Percentiles rank a stretch among this genome's conserved stretches.
Evolutionary conservation across 106 monocot species (phyloP).

Genomic region (Xerophyta viscosa): DNA sequence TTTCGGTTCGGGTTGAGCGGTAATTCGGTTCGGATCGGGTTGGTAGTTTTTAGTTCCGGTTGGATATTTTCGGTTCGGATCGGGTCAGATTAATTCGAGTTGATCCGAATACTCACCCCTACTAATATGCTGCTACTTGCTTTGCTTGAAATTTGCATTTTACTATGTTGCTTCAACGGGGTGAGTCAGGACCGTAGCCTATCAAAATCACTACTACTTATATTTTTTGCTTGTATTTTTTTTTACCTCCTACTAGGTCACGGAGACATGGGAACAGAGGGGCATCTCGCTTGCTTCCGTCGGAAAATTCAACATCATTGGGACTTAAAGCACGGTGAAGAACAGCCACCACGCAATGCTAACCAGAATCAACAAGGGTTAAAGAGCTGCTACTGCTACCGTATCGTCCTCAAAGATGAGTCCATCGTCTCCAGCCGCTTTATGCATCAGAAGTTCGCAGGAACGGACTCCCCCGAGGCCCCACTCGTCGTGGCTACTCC

Average conservation of each 20-base stretch:
- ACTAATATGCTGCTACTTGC: too few species aligned
- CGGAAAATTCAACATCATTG: slow-evolving; percentile 89
- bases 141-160: too few species aligned
- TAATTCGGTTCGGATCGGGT: too few species aligned
- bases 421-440: slow-evolving; percentile 83
- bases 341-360: slow-evolving; percentile 88
- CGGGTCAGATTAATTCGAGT: too few species aligned
- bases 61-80: too few species aligned
- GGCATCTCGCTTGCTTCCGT: slow-evolving; percentile 82
- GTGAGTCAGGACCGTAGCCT: too few species aligned
- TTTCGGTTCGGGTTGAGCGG: too few species aligned
- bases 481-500: slow-evolving; percentile 88
- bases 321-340: slow-evolving; percentile 88
- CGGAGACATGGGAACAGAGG: slow-evolving; percentile 83
- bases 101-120: too few species aligned
- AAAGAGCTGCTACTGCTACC: slow-evolving; percentile 95
- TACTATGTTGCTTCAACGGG: too few species aligned
- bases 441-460: slow-evolving; percentile 89
- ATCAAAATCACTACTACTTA: too few species aligned
- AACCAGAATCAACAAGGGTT: slow-evolving; percentile 72
- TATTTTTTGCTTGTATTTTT: not conserved
- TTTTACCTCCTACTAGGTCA: slow-evolving; percentile 41
- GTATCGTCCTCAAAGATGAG: slow-evolving; percentile 74
- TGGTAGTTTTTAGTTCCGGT: too few species aligned
- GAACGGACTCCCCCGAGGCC: slow-evolving; percentile 79